Percentiles rank a stretch among this genome's conserved stretches.
Evolutionary conservation across 306 rosid species (phyloP).

Genomic region (Vachellia collinsii): DNA sequence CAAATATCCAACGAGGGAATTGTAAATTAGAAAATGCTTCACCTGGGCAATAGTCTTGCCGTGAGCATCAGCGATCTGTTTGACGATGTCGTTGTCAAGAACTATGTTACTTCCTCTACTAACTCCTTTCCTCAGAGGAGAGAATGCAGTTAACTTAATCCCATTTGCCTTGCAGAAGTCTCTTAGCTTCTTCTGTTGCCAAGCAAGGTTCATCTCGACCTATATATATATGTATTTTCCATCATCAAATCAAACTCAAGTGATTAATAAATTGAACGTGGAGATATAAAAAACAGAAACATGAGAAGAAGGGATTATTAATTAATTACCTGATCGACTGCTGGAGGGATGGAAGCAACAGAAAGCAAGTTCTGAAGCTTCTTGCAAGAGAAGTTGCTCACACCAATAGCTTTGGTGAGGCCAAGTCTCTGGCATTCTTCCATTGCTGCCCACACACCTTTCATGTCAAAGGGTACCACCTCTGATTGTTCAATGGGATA

Average conservation of each 20-base stretch:
- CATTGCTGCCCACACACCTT: slow-evolving; percentile 77
- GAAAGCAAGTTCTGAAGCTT: slow-evolving; percentile 67
- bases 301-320: neutral
- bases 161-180: slow-evolving; percentile 48
- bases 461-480: slow-evolving; percentile 53
- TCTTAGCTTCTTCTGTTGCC: slow-evolving; percentile 49
- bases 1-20: too few species aligned
- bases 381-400: slow-evolving; percentile 74
- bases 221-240: neutral
- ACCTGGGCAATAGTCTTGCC: slow-evolving; percentile 54
- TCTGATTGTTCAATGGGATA: slow-evolving; percentile 52
- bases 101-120: slow-evolving; percentile 45
- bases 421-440: slow-evolving; percentile 75
- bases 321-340: slow-evolving; percentile 63
- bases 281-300: neutral
- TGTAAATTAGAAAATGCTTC: neutral
- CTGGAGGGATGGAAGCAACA: slow-evolving; percentile 67
- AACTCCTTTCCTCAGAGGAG: slow-evolving; percentile 53
- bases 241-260: neutral
- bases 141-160: slow-evolving; percentile 46
- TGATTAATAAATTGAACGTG: neutral
- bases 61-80: slow-evolving; percentile 48
- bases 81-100: slow-evolving; percentile 47
- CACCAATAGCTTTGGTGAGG: slow-evolving; percentile 85
- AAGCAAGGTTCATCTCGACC: slow-evolving; percentile 53